Base-by-base conservation (phyloP, 176 grass and related monocot species). In the Paspalum notatum region DNA sequence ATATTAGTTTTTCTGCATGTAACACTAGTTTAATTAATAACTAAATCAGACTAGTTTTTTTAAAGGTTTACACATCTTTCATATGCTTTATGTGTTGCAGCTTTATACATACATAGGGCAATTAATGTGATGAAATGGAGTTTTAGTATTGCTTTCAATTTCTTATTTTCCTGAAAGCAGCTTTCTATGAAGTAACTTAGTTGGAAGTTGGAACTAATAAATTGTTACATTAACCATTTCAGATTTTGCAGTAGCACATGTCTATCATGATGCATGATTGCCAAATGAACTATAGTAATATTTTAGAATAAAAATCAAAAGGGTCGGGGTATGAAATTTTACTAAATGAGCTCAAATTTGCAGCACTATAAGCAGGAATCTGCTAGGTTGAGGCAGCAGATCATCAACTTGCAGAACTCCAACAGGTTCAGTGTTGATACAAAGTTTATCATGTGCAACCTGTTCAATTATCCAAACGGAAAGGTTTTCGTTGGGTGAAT, bases 311-410 rank as follows among this genome's bases (percentile, higher is more conserved):
- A 9, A 12, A 46, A 37, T 9, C 8, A 75, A 66, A 12, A 58
- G 6, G 11, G 37, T 32, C 32, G 32, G 32, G 32, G 17, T 7
- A 20, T 73, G 32, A n/a, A 65, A 21, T 79, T 12, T 59, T 75
- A 45, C 13, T 74, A 13, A 84, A 40, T 46, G 11, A 13, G n/a
- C 17, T 57, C 12, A 71, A 81, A 76, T 14, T 71, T 89, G 80
- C 85, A 98, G 95, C 80, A 93, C 74, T 94, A 93, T 86, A 82
- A 90, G 82, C 90, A 98, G 72, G 95, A 98, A 63, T 88, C 90
- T 18, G 80, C 85, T 9, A 98, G 92, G 74, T 78, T 98, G 78
- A 89, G 72, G 18, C 83, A 87, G 41, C 80, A 85, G 55, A 91
- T 98, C 68, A 87, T 47, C 61, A 72, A 66, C 58, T 68, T 98